A percentile compares a stretch with the other conserved stretches of the same genome.
Evolutionary conservation across 768 basidiomycete species (phyloP).

Genomic region (Coprinellus aureogranulatus): DNA sequence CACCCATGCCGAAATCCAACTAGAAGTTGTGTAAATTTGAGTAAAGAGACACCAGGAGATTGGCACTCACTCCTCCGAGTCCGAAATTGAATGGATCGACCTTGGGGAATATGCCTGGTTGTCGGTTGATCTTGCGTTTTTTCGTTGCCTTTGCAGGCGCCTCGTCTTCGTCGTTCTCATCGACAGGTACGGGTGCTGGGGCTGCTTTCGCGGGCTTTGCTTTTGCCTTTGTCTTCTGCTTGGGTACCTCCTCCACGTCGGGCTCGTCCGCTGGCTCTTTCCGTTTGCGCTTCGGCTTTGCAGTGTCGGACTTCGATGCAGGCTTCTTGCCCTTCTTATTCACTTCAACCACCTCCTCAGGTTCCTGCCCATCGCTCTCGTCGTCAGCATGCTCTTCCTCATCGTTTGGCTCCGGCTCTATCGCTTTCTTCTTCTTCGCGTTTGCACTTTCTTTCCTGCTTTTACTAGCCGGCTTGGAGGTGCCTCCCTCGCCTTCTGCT

Average conservation of each 20-base stretch:
- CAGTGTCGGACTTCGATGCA: slow-evolving; percentile 12
- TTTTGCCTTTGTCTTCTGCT: slow-evolving; percentile 17
- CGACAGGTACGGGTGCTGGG: slow-evolving; percentile 12
- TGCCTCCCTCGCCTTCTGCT: slow-evolving; percentile 18
- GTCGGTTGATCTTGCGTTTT: slow-evolving; percentile 69
- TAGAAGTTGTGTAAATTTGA: neutral
- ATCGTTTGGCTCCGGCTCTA: slow-evolving; percentile 12
- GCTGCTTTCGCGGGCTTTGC: slow-evolving; percentile 18
- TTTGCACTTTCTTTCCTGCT: slow-evolving; percentile 8
- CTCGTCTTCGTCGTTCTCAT: slow-evolving; percentile 21
- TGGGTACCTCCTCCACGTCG: slow-evolving; percentile 9
- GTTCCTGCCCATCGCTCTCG: slow-evolving; percentile 12
- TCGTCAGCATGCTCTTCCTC: slow-evolving; percentile 17
- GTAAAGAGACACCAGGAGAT: neutral
- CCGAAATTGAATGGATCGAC: slow-evolving; percentile 45
- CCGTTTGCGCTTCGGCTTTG: slow-evolving; percentile 38
- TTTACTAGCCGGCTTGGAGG: slow-evolving; percentile 15
- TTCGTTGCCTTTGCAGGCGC: slow-evolving; percentile 35
- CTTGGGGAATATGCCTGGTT: slow-evolving; percentile 52
- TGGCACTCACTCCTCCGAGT: slow-evolving; percentile 30
- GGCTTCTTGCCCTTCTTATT: slow-evolving; percentile 32
- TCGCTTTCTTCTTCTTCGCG: slow-evolving; percentile 18
- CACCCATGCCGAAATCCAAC: slow-evolving; percentile 29
- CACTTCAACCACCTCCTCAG: slow-evolving; percentile 11
- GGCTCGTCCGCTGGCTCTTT: slow-evolving; percentile 24